Conservation (phyloP, 1,284 basidiomycete genomes). For the Neolentinus lepideus region DNA sequence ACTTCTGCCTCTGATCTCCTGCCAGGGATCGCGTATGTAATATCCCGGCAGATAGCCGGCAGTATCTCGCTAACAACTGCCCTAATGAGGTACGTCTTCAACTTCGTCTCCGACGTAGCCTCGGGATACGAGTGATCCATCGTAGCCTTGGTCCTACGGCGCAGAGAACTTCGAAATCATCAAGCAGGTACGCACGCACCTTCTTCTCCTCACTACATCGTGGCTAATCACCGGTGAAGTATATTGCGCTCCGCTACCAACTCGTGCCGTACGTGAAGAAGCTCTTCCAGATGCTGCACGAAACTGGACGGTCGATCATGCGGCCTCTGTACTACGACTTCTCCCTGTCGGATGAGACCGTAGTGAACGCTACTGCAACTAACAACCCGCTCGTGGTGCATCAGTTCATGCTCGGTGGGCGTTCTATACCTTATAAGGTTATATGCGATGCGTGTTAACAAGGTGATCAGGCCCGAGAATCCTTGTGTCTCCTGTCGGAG, state of each 20-base stretch:
- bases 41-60: conserved; percentile 17
- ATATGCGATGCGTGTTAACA: neutral
- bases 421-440: neutral
- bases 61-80: conserved; percentile 26
- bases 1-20: neutral
- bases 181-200: conserved; percentile 21
- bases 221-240: conserved; percentile 15
- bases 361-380: conserved; percentile 21
- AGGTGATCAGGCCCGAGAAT: conserved; percentile 24
- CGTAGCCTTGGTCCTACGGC: conserved; percentile 33
- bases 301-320: conserved; percentile 28
- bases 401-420: conserved; percentile 31
- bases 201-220: neutral
- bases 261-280: conserved; percentile 28
- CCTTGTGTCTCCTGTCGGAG: conserved; percentile 29
- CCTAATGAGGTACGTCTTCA: conserved; percentile 27
- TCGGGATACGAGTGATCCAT: neutral
- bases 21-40: conserved; percentile 25
- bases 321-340: conserved; percentile 32
- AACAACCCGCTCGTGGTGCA: conserved; percentile 28
- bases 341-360: conserved; percentile 23
- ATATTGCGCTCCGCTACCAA: conserved; percentile 31
- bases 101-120: neutral
- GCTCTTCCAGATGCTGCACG: conserved; percentile 28
- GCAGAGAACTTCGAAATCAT: conserved; percentile 31